Percentiles rank a stretch among this genome's conserved stretches.
These are phyloP conservation scores for Aspergillus sparsus DNA, from an alignment of 495 filamentous ascomycete genomes.

Conservation along the genomic window DNA sequence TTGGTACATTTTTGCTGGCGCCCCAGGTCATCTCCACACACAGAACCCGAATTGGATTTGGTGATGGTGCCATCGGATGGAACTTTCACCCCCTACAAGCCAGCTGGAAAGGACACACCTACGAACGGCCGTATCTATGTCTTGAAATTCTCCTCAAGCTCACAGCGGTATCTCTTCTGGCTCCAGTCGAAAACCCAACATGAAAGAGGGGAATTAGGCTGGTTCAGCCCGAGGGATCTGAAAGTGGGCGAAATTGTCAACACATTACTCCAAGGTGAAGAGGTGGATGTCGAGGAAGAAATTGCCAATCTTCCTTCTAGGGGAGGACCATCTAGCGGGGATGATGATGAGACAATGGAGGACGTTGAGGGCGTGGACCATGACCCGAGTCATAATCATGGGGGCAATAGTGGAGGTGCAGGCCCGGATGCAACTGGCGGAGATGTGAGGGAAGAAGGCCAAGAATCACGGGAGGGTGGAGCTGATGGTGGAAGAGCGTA, in stretches of 20 bases:
- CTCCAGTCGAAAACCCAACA: slow-evolving; percentile 86
- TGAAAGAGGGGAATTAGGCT: slow-evolving; percentile 66
- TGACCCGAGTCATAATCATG: slow-evolving; percentile 56
- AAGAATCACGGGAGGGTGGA: slow-evolving; percentile 83
- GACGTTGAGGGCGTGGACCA: slow-evolving; percentile 69
- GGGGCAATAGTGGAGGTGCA: slow-evolving; percentile 71
- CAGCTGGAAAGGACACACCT: slow-evolving; percentile 55
- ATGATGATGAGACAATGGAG: slow-evolving; percentile 81
- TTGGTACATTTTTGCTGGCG: slow-evolving; percentile 98
- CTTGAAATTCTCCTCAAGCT: slow-evolving; percentile 93
- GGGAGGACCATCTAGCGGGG: slow-evolving; percentile 50
- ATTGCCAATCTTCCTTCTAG: slow-evolving; percentile 57
- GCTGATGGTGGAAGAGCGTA: slow-evolving; percentile 98
- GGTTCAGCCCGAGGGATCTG: slow-evolving; percentile 77
- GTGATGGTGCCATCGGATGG: slow-evolving; percentile 90
- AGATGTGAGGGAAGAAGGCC: slow-evolving; percentile 86
- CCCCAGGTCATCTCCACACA: slow-evolving; percentile 58
- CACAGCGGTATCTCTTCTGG: slow-evolving; percentile 92
- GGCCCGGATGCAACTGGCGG: slow-evolving; percentile 84
- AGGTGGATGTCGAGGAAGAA: slow-evolving; percentile 81
- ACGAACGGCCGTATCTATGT: slow-evolving; percentile 91
- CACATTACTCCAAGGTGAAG: slow-evolving; percentile 78
- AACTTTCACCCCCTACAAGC: slow-evolving; percentile 76
- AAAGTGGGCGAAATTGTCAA: slow-evolving; percentile 86
- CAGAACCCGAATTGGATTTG: slow-evolving; percentile 76